Conservation (phyloP, 306 rosid species). For the Prunus dulcis region DNA sequence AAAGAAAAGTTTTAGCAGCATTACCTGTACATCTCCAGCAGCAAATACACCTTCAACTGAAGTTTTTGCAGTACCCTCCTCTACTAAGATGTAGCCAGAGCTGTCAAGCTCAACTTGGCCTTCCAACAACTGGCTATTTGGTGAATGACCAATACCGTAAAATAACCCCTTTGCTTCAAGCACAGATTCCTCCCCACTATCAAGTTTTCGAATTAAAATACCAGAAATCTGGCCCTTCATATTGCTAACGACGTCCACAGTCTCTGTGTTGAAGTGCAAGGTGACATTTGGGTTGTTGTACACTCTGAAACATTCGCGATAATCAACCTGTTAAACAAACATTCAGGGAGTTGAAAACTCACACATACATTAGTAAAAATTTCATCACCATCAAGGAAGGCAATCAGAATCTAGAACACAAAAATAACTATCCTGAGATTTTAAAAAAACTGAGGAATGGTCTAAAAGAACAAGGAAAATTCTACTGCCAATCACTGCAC, state of each 20-base stretch:
- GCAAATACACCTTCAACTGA: conserved; percentile 90
- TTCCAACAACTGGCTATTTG: conserved; percentile 73
- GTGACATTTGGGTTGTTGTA: conserved; percentile 83
- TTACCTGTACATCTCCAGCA: conserved; percentile 97
- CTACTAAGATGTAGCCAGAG: conserved; percentile 67
- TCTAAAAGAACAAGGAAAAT: not conserved
- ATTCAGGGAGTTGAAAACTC: conserved; percentile 95
- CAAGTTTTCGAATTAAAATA: conserved; percentile 58
- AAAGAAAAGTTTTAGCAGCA: conserved; percentile 3
- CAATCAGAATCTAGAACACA: conserved; percentile 10
- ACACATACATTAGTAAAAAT: conserved; percentile 60
- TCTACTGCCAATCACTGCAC: not conserved
- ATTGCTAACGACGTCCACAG: conserved; percentile 89
- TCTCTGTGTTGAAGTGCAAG: conserved; percentile 84
- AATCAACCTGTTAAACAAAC: conserved; percentile 99
- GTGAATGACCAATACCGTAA: conserved; percentile 94
- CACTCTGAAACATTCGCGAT: conserved; percentile 99
- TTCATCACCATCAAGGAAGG: conserved; percentile 32
- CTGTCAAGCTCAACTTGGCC: conserved; percentile 83
- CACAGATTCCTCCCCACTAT: conserved; percentile 69
- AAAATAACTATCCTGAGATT: conserved; percentile 7
- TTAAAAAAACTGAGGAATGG: not conserved
- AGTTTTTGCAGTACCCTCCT: conserved; percentile 73
- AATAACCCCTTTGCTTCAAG: conserved; percentile 86
- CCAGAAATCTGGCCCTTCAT: conserved; percentile 92